These are phyloP conservation scores for Colletotrichum sp. DNA, from an alignment of 2,329 filamentous ascomycete genomes.

Conservation along the genomic window DNA sequence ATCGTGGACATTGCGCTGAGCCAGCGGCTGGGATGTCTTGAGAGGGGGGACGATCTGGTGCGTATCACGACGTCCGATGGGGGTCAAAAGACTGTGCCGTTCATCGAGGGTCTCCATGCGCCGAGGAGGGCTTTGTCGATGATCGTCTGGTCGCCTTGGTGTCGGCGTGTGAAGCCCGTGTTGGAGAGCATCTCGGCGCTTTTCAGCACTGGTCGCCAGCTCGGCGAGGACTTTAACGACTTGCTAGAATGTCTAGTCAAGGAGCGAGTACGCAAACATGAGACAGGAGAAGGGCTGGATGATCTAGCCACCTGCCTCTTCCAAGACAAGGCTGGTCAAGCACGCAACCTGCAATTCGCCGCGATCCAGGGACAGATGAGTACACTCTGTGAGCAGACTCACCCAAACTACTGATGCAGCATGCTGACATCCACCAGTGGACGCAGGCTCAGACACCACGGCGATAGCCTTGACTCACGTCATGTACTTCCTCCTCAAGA, in stretches of 20 bases:
- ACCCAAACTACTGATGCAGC: accelerated
- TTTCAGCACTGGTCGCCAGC: not conserved
- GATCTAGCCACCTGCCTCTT: slow-evolving; percentile 25
- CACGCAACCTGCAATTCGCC: slow-evolving; percentile 55
- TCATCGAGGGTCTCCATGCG: not conserved
- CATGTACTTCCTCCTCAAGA: slow-evolving; percentile 55
- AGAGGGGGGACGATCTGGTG: slow-evolving; percentile 49
- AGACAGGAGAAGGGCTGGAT: slow-evolving; percentile 55
- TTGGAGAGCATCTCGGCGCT: not conserved
- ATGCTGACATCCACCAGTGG: slow-evolving; percentile 48
- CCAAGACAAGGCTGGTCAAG: slow-evolving; percentile 32
- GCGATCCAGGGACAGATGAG: slow-evolving; percentile 61
- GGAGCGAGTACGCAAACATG: not conserved
- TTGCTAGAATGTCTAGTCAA: not conserved
- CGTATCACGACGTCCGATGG: slow-evolving; percentile 37
- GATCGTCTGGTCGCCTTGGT: slow-evolving; percentile 42
- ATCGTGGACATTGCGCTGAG: slow-evolving; percentile 61
- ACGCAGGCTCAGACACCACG: slow-evolving; percentile 57
- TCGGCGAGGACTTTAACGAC: not conserved
- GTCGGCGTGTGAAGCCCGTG: not conserved
- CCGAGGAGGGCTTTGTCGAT: not conserved
- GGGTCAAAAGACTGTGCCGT: not conserved
- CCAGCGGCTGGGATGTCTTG: slow-evolving; percentile 54
- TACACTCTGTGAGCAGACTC: not conserved
- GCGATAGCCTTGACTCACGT: slow-evolving; percentile 54